Conservation (phyloP, 2,329 filamentous ascomycete genomes). For the Fusarium beomiforme region DNA sequence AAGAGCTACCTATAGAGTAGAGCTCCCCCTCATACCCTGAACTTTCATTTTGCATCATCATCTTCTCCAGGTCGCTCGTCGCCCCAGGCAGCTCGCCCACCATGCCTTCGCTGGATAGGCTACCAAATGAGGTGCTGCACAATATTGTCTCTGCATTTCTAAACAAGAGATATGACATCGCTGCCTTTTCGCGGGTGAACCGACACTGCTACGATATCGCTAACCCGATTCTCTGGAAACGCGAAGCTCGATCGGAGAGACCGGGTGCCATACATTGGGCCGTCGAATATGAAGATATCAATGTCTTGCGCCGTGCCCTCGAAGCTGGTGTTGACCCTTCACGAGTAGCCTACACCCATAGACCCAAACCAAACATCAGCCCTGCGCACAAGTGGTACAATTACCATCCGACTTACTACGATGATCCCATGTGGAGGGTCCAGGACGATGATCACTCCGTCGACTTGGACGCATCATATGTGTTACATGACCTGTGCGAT, state of each 20-base stretch:
- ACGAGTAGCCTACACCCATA: constrained; percentile 40
- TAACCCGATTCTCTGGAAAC: constrained; percentile 43
- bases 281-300: constrained; percentile 36
- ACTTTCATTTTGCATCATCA: neutral
- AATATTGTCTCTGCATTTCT: constrained; percentile 37
- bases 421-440: constrained; percentile 40
- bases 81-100: constrained; percentile 25
- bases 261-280: constrained; percentile 44
- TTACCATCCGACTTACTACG: constrained; percentile 42
- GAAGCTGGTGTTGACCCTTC: constrained; percentile 38
- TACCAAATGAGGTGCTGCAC: constrained; percentile 44
- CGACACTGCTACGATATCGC: constrained; percentile 40
- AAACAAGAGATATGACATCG: constrained; percentile 43
- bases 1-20: neutral
- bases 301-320: constrained; percentile 37
- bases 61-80: constrained; percentile 17
- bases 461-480: constrained; percentile 39
- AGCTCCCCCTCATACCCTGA: constrained; percentile 33
- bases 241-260: constrained; percentile 39
- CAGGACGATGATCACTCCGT: constrained; percentile 41
- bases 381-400: constrained; percentile 42
- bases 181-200: constrained; percentile 39
- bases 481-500: constrained; percentile 39
- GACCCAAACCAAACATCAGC: constrained; percentile 41
- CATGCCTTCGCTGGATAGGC: constrained; percentile 45